phyloP scores from a whole-genome alignment of 345 rosid genomes.

The Eucalyptus curtisii region DNA sequence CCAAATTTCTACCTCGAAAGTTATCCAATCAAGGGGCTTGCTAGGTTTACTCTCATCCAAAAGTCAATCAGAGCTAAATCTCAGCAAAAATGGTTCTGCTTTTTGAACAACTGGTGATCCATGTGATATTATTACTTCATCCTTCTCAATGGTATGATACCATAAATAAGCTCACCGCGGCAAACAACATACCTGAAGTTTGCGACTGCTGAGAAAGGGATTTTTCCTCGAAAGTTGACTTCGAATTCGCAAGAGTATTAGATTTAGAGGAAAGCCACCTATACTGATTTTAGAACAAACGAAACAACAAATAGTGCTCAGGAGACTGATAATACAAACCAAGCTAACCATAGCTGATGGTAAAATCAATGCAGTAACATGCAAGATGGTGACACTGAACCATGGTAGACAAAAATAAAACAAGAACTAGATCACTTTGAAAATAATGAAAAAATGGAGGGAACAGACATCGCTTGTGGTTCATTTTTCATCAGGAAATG shows the following conservation, averaged over 20 bases:
- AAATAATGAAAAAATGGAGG: neutral
- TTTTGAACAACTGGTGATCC: neutral
- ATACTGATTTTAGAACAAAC: constrained; percentile 52
- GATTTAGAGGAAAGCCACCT: constrained; percentile 98
- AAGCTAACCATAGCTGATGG: neutral
- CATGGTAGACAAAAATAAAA: neutral
- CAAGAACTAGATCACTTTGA: neutral
- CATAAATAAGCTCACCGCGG: neutral
- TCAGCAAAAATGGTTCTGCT: neutral
- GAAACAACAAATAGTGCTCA: constrained; percentile 2
- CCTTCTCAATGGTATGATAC: neutral
- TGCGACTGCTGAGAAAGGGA: constrained; percentile 88
- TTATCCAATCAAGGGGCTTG: neutral
- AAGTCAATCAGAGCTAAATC: neutral
- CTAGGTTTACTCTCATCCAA: neutral
- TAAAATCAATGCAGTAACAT: neutral
- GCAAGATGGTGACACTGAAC: neutral
- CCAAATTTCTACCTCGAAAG: neutral
- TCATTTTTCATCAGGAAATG: neutral
- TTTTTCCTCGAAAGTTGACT: constrained; percentile 89
- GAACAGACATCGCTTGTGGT: neutral
- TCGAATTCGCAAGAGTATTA: constrained; percentile 35
- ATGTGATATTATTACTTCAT: neutral
- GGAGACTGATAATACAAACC: neutral
- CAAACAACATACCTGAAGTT: constrained; percentile 62